Evolutionary conservation across 2,329 filamentous ascomycete species (phyloP).

Genomic region (Cordyceps farinosa): DNA sequence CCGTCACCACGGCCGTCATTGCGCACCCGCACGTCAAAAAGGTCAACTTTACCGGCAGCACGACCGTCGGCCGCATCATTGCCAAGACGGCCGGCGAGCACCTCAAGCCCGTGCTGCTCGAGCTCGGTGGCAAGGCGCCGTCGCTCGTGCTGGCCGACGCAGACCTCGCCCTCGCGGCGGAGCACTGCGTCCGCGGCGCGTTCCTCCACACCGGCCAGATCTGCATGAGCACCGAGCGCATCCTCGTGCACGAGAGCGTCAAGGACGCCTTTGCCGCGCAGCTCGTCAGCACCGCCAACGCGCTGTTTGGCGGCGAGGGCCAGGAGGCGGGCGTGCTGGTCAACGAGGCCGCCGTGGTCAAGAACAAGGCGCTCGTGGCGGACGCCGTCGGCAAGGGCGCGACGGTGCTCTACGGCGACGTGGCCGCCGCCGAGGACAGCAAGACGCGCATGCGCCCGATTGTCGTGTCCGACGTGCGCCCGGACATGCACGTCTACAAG

Average conservation of each 20-base stretch:
- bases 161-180: slow-evolving; percentile 39
- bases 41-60: slow-evolving; percentile 44
- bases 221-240: slow-evolving; percentile 67
- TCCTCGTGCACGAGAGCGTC: slow-evolving; percentile 37
- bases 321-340: slow-evolving; percentile 14
- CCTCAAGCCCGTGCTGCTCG: slow-evolving; percentile 45
- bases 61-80: slow-evolving; percentile 40
- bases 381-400: slow-evolving; percentile 66
- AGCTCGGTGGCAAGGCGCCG: slow-evolving; percentile 46
- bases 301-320: not conserved
- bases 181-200: slow-evolving; percentile 24
- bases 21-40: slow-evolving; percentile 40
- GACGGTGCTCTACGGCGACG: slow-evolving; percentile 36
- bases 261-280: slow-evolving; percentile 17
- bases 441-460: slow-evolving; percentile 52
- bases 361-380: slow-evolving; percentile 16
- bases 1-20: slow-evolving; percentile 62
- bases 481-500: slow-evolving; percentile 62
- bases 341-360: not conserved
- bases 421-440: slow-evolving; percentile 26
- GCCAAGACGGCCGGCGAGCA: slow-evolving; percentile 33
- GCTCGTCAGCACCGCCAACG: not conserved
- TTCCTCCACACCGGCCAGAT: slow-evolving; percentile 53
- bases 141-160: slow-evolving; percentile 43
- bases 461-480: slow-evolving; percentile 57